Percentiles rank a stretch among this genome's conserved stretches.
These are phyloP conservation scores for Musa beccarii DNA, from an alignment of 176 grass and related monocot genomes.

Conservation along the genomic window DNA sequence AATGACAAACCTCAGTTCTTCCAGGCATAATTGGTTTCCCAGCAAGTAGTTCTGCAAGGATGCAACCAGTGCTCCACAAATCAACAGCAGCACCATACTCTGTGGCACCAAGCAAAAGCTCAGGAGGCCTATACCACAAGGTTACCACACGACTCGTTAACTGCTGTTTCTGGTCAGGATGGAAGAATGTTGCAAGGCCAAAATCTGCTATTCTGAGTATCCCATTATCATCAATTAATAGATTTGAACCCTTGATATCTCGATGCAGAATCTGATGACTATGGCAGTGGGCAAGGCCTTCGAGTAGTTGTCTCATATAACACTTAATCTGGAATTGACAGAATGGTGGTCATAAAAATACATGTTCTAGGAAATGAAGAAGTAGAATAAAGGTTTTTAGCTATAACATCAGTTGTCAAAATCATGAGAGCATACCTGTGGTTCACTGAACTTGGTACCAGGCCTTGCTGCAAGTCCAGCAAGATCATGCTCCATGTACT, in stretches of 20 bases:
- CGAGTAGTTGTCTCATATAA: constrained; percentile 44
- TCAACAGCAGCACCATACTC: constrained; percentile 48
- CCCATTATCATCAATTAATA: constrained; percentile 46
- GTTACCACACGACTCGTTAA: constrained; percentile 65
- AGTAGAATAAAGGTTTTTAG: too few relatives aligned
- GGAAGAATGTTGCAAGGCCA: constrained; percentile 52
- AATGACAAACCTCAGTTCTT: constrained; percentile 41
- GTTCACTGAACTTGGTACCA: constrained; percentile 44
- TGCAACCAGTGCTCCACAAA: constrained; percentile 61
- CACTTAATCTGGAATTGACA: constrained; percentile 41
- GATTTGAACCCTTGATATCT: constrained; percentile 68
- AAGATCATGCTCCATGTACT: constrained; percentile 23
- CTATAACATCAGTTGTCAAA: not conserved
- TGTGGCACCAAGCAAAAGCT: constrained; percentile 60
- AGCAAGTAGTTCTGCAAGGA: constrained; percentile 55
- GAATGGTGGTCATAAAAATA: not conserved
- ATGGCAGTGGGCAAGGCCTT: constrained; percentile 51
- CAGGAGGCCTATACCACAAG: constrained; percentile 63
- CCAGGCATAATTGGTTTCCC: constrained; percentile 71
- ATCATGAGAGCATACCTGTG: constrained; percentile 19
- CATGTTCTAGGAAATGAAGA: not conserved
- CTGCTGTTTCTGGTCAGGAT: constrained; percentile 25
- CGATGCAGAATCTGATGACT: constrained; percentile 39
- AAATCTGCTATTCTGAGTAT: constrained; percentile 51
- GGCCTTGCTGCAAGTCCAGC: constrained; percentile 46